Evolutionary conservation across 257 asterid species (phyloP), one percentile per base, ranked within the genome.

Genomic region (Solanum commersonii): DNA sequence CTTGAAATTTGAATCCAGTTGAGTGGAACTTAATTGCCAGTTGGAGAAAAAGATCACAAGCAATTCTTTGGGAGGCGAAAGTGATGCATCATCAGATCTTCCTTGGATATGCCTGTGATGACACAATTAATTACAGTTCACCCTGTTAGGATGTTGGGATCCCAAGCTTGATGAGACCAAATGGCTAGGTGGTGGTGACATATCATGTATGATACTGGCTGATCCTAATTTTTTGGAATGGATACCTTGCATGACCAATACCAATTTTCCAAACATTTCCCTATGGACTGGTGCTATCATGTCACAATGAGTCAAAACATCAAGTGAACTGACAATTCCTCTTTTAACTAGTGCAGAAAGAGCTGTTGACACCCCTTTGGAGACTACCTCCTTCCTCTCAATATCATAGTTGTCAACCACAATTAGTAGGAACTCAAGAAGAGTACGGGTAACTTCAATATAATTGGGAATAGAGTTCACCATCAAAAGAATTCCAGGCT

Each of bases 401-500:
- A 78, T 60, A 86, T 96, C 98, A 91, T 93, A 96, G 86, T 92
- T 92, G 89, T 96, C 98, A 90, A 91, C 86, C 92, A 96, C 49
- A 13, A 92, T 89, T 56, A 95, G 84, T 79, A 96, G 87, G 91
- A 95, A 96, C 85, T 95, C 98, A 5, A 96, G 94, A 90, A 96
- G 96, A 65, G 96, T 87, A 72, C 92, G 92, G n/a, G 98, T 92
- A 22, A 95, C 89, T 74, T 96, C 98, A 84, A 90, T 78, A 87
- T 96, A 94, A 35, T 86, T 89, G 5, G 98, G 98, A 34, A 96
- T 71, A 29, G 98, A 96, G 87, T 93, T 90, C 29, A 92, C 93
- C 97, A 96, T 94, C 93, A 96, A 87, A 87, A 96, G 85, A 70
- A 94, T 87, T 2, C 95, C 94, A 27, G 98, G 99, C 93, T 96